Base-by-base conservation (phyloP, 108 stramenopile genomes). In the Skeletonema tropicum region DNA sequence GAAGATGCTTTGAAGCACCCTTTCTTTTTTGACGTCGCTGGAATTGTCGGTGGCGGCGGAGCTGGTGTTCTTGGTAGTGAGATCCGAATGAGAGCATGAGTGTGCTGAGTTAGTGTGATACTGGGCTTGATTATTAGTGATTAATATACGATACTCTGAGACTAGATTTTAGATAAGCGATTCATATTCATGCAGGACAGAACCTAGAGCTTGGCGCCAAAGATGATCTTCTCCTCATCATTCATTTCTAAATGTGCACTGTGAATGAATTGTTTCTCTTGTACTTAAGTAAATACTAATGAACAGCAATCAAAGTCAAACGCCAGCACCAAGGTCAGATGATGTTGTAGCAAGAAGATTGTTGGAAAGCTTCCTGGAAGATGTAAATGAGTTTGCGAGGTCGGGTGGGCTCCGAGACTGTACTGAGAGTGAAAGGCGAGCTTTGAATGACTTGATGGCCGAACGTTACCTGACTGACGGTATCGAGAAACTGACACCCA, bases 1-100 rank as follows among this genome's bases (percentile, higher is more conserved):
- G 82, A 92, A 70, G 94, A 91, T 14, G 99, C 98, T 7, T 77
- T 98, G 71, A 88, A 97, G 52, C 98, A 99, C 84, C 86, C 95
- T 0, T 98, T 97, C 79, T 99, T 99, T 79, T 79, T 86, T 60
- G 93, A 94, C 45, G 83, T 97, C 68, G 91, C 87, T 10, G 82
- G 78, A 46, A 35, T 65, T 35, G 58, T 78, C 15, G 19, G 25
- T 49, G 69, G 69, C 9, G 68, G 68, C 3, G 66, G 66, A 26
- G 14, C 19, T 48, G 41, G 66, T 48, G 41, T 21, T 30, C 13
- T 33, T 31, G 66, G 66, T 21, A 32, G 45, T 23, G 52, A 55
- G 5, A 55, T 55, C 23, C 15, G 52, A 55, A 55, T 55, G 52
- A 23, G 52, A 55, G 52, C 52, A 55, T 55, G 52, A 55, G 52